Base-by-base conservation (phyloP, 1,284 basidiomycete species). In the Irpex sp. region DNA sequence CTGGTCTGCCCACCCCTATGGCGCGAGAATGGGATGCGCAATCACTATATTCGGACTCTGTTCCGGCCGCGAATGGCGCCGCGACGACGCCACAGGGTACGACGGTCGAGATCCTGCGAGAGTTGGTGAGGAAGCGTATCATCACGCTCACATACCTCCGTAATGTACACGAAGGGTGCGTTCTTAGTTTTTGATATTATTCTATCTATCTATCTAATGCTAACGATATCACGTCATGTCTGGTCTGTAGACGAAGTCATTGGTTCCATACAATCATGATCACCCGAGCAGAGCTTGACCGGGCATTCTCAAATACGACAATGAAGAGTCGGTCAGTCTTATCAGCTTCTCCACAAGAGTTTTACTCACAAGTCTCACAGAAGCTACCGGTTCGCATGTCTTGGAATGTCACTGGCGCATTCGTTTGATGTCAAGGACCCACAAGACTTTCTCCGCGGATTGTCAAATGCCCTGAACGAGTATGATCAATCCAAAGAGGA, bases 241-340 rank as follows among this genome's bases (percentile, higher is more conserved):
- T 17, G 36, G 36, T 4, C 67, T 59, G 38, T 70, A 92, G 90
- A 58, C 85, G 86, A 63, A 88, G 86, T 68, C 89, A 94, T 74
- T 95, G 93, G 93, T 93, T 95, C 71, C 91, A 94, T 72, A 95
- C 93, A 3, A 88, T 95, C 66, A 81, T 91, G 70, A 84, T 95
- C 67, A 86, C 88, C 54, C 83, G 85, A 59, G 71, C 78, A 15
- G 93, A 94, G 60, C 82, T 95, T 8, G 89, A 92, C 64, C 83
- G 81, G 52, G 84, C 83, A 56, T 94, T 94, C 73, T 86, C 82
- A 69, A 92, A 92, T 69, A 74, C 71, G 21, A 85, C 82, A 21
- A 93, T 93, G 88, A 87, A 85, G 78, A 89, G 87, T 75, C 83
- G 91, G 92, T 93, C 67, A 61, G 85, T 74, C 31, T 51, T 26